Conservation (phyloP, 768 basidiomycete genomes). For the Lactarius vividus region DNA sequence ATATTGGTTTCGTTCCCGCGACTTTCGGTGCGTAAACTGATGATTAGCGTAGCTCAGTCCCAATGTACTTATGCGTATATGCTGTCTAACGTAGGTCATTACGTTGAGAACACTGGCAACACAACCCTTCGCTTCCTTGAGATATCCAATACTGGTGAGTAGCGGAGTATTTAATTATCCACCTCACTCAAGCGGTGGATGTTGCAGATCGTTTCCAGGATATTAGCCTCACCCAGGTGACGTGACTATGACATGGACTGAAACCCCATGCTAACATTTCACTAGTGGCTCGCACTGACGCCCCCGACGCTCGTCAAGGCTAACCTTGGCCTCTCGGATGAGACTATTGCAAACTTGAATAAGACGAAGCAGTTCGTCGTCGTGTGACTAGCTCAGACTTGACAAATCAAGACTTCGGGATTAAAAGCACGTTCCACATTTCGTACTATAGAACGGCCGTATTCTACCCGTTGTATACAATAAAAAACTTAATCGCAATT, state of each 20-base stretch:
- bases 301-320: constrained; percentile 54
- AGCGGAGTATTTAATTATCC: not conserved
- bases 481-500: too few relatives aligned
- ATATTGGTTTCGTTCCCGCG: constrained; percentile 60
- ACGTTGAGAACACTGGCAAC: constrained; percentile 44
- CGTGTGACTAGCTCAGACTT: not conserved
- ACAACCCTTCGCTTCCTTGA: constrained; percentile 41
- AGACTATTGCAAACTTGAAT: constrained; percentile 47
- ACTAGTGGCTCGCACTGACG: constrained; percentile 28
- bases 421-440: not conserved
- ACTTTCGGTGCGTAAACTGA: constrained; percentile 43
- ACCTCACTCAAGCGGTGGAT: not conserved
- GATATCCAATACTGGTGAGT: constrained; percentile 38
- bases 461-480: not conserved
- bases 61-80: not conserved
- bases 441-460: not conserved
- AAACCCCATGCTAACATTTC: not conserved
- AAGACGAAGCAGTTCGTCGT: constrained; percentile 29
- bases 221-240: constrained; percentile 34
- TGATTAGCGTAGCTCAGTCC: not conserved
- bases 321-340: constrained; percentile 54
- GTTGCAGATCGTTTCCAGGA: constrained; percentile 34
- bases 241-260: not conserved
- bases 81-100: constrained; percentile 34
- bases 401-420: too few relatives aligned